These are phyloP conservation scores for Epichloe brachyelytri DNA, from an alignment of 2,329 filamentous ascomycete species.

Conservation along the genomic window DNA sequence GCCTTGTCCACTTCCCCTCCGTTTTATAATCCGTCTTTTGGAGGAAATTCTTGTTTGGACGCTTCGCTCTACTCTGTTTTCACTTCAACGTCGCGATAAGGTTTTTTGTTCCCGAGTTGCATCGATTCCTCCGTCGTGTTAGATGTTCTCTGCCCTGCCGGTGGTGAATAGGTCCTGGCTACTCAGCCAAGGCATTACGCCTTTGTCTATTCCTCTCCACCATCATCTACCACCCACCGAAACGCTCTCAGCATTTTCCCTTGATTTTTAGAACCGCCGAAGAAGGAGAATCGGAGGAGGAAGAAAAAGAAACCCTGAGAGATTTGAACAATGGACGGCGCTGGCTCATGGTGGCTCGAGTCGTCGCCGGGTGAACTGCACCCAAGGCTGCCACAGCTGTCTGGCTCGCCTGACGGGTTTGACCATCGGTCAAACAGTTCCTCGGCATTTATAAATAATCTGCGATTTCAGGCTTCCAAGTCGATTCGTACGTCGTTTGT, in stretches of 20 bases:
- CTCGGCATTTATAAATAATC: conserved; percentile 34
- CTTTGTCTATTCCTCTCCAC: neutral
- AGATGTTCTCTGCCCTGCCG: neutral
- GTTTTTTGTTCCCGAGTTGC: no score
- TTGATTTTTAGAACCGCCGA: neutral
- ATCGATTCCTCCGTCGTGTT: neutral
- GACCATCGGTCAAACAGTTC: conserved; percentile 27
- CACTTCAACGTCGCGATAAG: no score
- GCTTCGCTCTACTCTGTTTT: no score
- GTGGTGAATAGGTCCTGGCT: neutral
- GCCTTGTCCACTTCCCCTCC: neutral
- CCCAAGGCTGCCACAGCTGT: conserved; percentile 3
- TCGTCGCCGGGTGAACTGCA: conserved; percentile 7
- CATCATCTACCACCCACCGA: neutral
- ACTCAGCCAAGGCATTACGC: conserved; percentile 1
- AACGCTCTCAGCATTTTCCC: neutral
- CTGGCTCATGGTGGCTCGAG: conserved; percentile 1
- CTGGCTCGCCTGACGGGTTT: conserved; percentile 12
- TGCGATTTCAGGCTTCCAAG: conserved; percentile 39
- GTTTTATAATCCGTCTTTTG: neutral
- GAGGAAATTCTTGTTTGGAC: no score
- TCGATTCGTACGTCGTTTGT: conserved; percentile 49
- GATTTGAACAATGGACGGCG: conserved; percentile 1
- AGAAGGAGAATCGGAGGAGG: neutral
- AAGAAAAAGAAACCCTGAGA: neutral